Evolutionary conservation across 2,329 filamentous ascomycete genomes (phyloP), one percentile per base, ranked within the genome.

Genomic region (Moelleriella libera): DNA sequence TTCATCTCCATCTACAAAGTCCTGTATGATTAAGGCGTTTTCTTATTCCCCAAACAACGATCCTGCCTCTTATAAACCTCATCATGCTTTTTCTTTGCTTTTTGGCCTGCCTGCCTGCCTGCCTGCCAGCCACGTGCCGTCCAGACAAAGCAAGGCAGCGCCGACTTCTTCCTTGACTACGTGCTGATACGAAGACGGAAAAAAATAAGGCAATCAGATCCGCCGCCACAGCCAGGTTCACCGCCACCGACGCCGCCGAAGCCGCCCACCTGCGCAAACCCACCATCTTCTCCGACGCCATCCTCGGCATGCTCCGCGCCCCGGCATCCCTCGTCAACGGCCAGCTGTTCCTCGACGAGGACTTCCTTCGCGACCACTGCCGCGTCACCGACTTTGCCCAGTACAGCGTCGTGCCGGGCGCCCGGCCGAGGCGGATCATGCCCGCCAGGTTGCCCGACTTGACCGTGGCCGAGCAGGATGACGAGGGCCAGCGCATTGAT

Each of bases 251-350:
- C 50, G 67, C 70, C 28, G 60, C 65, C 1, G 69, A 74, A 45
- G 64, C 64, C 31, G 70, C 66, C 34, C 77, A 88, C 56, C 65
- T 88, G n/a, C 69, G 84, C 49, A 83, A 80, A 53, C 65, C 82
- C 51, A 79, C 75, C 5, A 83, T 94, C 51, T 94, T 86, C 64
- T 87, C 85, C 0, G 84, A 89, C 57, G 86, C 87, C 1, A 78
- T 94, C 14, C 63, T 90, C 1, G 83, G 75, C 1, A 83, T 94
- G 63, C 68, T 92, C 2, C 61, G 65, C 8, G 74, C 82, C 0
- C 77, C 82, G 0, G 65, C 77, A 0, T 52, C 66, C 1, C 62
- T 63, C 5, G 81, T 92, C 28, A 94, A 87, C 58, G 88, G 87
- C 0, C 64, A 77, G 42, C 66, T 90, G 5, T 71, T 82, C 49